These are phyloP conservation scores for Simplicillium aogashimaense DNA, from an alignment of 2,329 filamentous ascomycete genomes.

Conservation along the genomic window DNA sequence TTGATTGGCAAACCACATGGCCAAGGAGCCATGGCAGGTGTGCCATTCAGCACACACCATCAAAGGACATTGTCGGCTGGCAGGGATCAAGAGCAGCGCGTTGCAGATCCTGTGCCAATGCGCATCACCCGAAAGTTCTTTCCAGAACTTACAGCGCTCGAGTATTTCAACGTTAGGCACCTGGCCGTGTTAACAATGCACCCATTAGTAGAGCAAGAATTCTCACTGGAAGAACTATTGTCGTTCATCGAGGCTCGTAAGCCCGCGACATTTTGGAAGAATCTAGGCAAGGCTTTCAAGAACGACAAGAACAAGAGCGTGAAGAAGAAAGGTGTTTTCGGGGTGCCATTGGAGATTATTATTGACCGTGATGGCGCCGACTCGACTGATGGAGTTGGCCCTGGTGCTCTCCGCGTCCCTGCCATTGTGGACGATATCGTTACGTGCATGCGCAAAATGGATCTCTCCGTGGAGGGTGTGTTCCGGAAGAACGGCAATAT, in stretches of 20 bases:
- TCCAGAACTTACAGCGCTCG: conserved; percentile 85
- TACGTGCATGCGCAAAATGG: conserved; percentile 94
- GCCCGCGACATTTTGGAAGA: conserved; percentile 89
- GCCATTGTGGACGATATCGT: conserved; percentile 93
- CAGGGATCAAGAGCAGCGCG: conserved; percentile 39
- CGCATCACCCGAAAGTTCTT: conserved; percentile 72
- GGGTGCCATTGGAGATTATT: conserved; percentile 77
- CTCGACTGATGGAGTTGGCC: conserved; percentile 93
- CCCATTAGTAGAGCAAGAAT: conserved; percentile 78
- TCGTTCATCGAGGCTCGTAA: conserved; percentile 89
- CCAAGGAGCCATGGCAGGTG: conserved; percentile 36
- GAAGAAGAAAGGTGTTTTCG: conserved; percentile 93
- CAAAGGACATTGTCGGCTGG: conserved; percentile 49
- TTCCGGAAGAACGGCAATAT: conserved; percentile 99
- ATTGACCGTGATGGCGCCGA: conserved; percentile 92
- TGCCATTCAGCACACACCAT: conserved; percentile 53
- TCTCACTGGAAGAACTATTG: conserved; percentile 87
- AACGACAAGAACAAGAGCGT: conserved; percentile 66
- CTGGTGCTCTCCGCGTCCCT: conserved; percentile 80
- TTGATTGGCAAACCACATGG: conserved; percentile 52
- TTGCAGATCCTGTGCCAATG: conserved; percentile 42
- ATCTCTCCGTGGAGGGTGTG: conserved; percentile 95
- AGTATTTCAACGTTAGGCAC: conserved; percentile 96
- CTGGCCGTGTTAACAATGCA: conserved; percentile 93
- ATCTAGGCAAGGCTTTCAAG: conserved; percentile 93